Base-by-base conservation (phyloP, 1,284 basidiomycete genomes). In the Cutaneotrichosporon cyanovorans region DNA sequence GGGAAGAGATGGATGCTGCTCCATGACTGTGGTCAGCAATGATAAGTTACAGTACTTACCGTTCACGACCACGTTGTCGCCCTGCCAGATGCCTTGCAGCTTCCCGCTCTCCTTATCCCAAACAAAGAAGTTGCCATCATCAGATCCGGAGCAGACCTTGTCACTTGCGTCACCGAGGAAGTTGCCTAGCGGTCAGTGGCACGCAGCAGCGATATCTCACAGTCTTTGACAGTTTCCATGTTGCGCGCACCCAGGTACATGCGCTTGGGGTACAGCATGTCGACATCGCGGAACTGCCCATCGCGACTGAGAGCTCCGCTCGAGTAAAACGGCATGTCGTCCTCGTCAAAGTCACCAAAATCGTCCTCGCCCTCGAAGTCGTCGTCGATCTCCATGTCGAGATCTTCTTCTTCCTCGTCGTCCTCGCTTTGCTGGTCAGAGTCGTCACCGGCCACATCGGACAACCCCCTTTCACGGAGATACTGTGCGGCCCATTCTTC, bases 171-270 rank as follows among this genome's bases (percentile, higher is more conserved):
- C 80, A 0, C 87, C 88, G 30, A 90, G 70, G 62, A 88, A 92
- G 65, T 87, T 90, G 36, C 89, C 87, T 89, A n/a, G 45, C 2
- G 11, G 39, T 45, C 23, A 48, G 36, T 4, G 25, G n/a, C n/a
- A 3, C 9, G 10, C 0, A 6, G 0, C 1, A 10, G 43, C 0
- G 38, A 34, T 40, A 43, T 63, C 81, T 65, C 56, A 86, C 89
- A 87, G 66, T 95, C 91, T 70, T 95, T 96, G 46, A 92, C 80
- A 0, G 91, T 96, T 56, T 83, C 81, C 4, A 84, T 74, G 66
- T 95, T 96, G 53, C 82, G 80, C 33, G 84, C 82, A 2, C 91
- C 91, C 20, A 66, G 65, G 68, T 79, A 95, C 9, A 77, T 76
- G 45, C 66, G 68, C 22, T 79, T 77, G n/a, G 91, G 89, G 46